Percentiles rank a stretch among this genome's conserved stretches.
phyloP scores from a whole-genome alignment of 495 filamentous ascomycete species.

The Bathelium albidoporum region DNA sequence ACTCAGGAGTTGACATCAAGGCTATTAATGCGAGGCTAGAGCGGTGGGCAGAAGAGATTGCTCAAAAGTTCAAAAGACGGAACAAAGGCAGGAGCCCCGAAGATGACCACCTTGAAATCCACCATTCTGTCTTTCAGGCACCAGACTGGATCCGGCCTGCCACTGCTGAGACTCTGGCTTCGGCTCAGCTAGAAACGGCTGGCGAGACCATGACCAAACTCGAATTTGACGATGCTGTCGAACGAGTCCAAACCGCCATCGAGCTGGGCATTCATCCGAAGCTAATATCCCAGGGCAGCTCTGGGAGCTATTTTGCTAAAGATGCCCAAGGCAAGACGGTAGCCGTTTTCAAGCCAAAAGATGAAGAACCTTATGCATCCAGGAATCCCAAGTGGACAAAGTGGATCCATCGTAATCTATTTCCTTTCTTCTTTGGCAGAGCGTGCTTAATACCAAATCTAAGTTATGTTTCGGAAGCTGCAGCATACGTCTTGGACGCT shows the following conservation, averaged over 20 bases:
- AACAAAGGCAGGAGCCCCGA: constrained; percentile 65
- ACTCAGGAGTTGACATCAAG: constrained; percentile 92
- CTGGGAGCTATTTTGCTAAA: constrained; percentile 93
- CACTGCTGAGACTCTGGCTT: constrained; percentile 61
- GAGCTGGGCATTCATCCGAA: constrained; percentile 85
- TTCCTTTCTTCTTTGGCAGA: constrained; percentile 93
- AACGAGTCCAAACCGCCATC: constrained; percentile 82
- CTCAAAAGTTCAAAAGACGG: constrained; percentile 82
- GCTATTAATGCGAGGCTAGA: constrained; percentile 96
- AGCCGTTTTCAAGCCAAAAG: constrained; percentile 97
- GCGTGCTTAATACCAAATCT: constrained; percentile 96
- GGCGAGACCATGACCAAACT: constrained; percentile 56
- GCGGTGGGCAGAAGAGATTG: constrained; percentile 96
- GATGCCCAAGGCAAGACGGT: constrained; percentile 87
- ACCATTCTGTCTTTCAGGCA: constrained; percentile 91
- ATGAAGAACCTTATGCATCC: constrained; percentile 85
- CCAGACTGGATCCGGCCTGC: constrained; percentile 73
- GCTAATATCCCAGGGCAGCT: constrained; percentile 94
- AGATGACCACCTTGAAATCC: constrained; percentile 87
- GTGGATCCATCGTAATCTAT: constrained; percentile 48
- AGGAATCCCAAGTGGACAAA: constrained; percentile 38
- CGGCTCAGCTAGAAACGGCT: constrained; percentile 40
- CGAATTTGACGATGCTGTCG: constrained; percentile 81
- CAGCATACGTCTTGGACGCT: constrained; percentile 87
- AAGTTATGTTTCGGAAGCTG: constrained; percentile 97